Conservation (phyloP, 2,329 filamentous ascomycete species). For the Parastagonospora avenae region DNA sequence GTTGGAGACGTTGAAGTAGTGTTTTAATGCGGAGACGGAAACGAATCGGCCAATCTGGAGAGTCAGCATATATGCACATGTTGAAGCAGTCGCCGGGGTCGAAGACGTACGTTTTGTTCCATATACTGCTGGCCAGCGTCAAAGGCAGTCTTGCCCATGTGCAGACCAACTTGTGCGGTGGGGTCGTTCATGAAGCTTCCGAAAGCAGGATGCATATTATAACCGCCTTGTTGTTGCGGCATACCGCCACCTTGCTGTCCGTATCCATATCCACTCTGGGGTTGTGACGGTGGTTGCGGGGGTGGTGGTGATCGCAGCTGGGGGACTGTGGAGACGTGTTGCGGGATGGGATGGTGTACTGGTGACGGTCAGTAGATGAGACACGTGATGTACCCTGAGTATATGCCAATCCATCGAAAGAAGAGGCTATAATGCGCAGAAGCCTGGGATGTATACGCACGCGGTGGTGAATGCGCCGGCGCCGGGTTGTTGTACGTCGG, state of each 20-base stretch:
- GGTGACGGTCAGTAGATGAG: neutral
- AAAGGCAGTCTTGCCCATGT: constrained; percentile 90
- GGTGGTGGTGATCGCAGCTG: constrained; percentile 94
- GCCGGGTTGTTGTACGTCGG: constrained; percentile 74
- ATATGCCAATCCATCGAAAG: too few species aligned
- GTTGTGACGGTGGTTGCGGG: constrained; percentile 72
- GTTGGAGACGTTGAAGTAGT: constrained; percentile 99
- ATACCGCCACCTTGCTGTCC: constrained; percentile 63
- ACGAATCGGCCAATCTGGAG: constrained; percentile 77
- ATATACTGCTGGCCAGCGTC: constrained; percentile 91
- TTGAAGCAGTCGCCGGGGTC: neutral
- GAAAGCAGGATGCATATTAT: constrained; percentile 65
- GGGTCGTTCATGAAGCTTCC: constrained; percentile 96
- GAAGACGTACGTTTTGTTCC: constrained; percentile 81
- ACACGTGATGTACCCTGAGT: neutral
- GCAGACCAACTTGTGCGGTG: constrained; percentile 90
- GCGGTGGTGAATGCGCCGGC: constrained; percentile 79
- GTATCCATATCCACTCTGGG: constrained; percentile 71
- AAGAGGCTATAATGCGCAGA: neutral
- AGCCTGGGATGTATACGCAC: constrained; percentile 46
- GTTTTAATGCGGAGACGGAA: constrained; percentile 90
- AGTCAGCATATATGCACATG: constrained; percentile 3
- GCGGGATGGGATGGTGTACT: constrained; percentile 88
- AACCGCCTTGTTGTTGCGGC: constrained; percentile 47
- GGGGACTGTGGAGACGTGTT: constrained; percentile 97